Evolutionary conservation across 768 basidiomycete genomes (phyloP).

Genomic region (Tricholoma saponaceum): DNA sequence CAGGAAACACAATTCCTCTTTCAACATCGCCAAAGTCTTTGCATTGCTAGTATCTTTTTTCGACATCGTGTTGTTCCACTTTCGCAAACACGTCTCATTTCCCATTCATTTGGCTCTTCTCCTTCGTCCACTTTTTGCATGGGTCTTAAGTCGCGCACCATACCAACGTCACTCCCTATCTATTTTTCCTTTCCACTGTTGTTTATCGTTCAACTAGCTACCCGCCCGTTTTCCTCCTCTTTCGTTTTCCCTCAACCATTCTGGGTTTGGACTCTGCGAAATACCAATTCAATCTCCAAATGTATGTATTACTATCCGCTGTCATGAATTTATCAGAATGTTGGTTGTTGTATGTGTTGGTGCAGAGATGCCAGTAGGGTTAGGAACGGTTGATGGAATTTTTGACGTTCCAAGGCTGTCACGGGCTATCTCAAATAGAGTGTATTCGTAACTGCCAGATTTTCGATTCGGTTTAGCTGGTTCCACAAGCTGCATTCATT

Average conservation of each 20-base stretch:
- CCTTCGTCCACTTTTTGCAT: conserved; percentile 2
- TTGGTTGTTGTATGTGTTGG: neutral
- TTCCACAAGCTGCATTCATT: too few relatives aligned
- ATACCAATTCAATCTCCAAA: conserved; percentile 13
- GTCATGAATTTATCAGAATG: neutral
- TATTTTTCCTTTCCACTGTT: neutral
- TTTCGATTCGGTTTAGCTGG: too few relatives aligned
- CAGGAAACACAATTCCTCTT: conserved; percentile 3
- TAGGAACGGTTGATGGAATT: neutral
- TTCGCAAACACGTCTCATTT: neutral
- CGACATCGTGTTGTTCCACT: neutral
- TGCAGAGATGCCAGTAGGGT: neutral
- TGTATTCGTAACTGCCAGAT: too few relatives aligned
- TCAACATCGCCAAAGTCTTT: neutral
- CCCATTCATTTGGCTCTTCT: neutral
- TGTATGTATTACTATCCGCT: conserved; percentile 26
- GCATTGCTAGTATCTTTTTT: conserved; percentile 10
- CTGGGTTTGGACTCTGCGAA: conserved; percentile 11
- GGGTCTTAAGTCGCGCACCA: conserved; percentile 4
- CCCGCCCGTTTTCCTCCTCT: conserved; percentile 2
- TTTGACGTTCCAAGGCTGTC: neutral
- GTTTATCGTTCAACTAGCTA: neutral
- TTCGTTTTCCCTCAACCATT: neutral
- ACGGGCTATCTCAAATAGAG: neutral
- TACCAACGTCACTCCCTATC: neutral